phyloP scores from a whole-genome alignment of 1,284 basidiomycete genomes.

The Volvariella surrecta region DNA sequence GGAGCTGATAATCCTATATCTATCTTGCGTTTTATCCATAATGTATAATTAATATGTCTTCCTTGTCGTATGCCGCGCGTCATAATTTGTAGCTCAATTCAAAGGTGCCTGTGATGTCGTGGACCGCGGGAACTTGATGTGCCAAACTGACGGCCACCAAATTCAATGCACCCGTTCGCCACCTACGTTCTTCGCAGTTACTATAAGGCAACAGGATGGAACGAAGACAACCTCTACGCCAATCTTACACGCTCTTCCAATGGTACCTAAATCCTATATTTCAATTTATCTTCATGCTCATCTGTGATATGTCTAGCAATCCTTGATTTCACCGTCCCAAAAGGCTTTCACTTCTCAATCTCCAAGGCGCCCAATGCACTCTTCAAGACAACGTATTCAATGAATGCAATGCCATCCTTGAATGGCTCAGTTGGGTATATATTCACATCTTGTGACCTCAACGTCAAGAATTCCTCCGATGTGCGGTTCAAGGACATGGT shows the following conservation, averaged over 20 bases:
- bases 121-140: too few species aligned
- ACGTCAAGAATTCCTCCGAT: constrained; percentile 61
- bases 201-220: constrained; percentile 90
- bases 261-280: constrained; percentile 39
- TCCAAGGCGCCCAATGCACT: constrained; percentile 87
- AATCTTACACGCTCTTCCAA: constrained; percentile 86
- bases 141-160: not conserved
- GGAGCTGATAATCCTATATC: too few species aligned
- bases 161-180: constrained; percentile 74
- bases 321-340: constrained; percentile 78
- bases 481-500: constrained; percentile 86
- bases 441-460: constrained; percentile 78
- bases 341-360: constrained; percentile 72
- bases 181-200: constrained; percentile 86
- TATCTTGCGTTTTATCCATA: too few species aligned
- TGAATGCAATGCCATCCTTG: constrained; percentile 86
- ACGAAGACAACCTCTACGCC: constrained; percentile 90
- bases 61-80: too few species aligned
- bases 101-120: too few species aligned
- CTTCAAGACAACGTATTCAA: constrained; percentile 87
- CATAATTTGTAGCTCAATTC: too few species aligned
- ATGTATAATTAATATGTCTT: too few species aligned
- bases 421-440: constrained; percentile 93
- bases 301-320: constrained; percentile 48
- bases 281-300: constrained; percentile 1